Conservation (phyloP, 352 stramenopile species). For the Heterotrichella gracilis region DNA sequence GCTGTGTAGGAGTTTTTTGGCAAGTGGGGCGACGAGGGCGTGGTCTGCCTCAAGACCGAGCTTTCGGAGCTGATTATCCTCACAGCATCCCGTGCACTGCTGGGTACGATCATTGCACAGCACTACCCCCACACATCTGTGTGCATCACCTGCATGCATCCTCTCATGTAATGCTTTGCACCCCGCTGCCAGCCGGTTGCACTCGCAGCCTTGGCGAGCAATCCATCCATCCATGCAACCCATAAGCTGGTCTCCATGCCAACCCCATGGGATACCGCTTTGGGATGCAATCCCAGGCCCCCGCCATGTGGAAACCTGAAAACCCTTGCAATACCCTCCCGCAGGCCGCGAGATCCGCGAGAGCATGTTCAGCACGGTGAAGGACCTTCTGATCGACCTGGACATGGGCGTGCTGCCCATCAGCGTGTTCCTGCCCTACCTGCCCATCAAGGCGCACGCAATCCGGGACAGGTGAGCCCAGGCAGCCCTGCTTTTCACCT, state of each 20-base stretch:
- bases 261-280: too few relatives aligned
- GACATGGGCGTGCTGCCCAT: constrained; percentile 54
- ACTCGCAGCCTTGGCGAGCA: too few relatives aligned
- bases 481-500: too few relatives aligned
- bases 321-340: too few relatives aligned
- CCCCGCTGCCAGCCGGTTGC: too few relatives aligned
- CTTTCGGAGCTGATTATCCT: constrained; percentile 55
- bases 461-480: constrained; percentile 27
- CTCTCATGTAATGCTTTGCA: too few relatives aligned
- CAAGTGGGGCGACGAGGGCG: constrained; percentile 29
- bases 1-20: constrained; percentile 34
- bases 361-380: constrained; percentile 50
- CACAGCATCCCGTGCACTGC: constrained; percentile 43
- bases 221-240: too few relatives aligned
- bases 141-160: too few relatives aligned
- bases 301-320: too few relatives aligned
- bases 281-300: too few relatives aligned
- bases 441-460: constrained; percentile 36
- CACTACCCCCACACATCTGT: too few relatives aligned
- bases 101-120: constrained; percentile 55
- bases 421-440: constrained; percentile 50
- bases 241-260: too few relatives aligned
- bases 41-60: constrained; percentile 38
- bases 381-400: constrained; percentile 47
- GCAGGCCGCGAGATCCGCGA: constrained; percentile 29